A percentile compares a stretch with the other conserved stretches of the same genome.
Evolutionary conservation across 2,329 filamentous ascomycete species (phyloP).

Genomic region (Ploettnerulaceae sp.): DNA sequence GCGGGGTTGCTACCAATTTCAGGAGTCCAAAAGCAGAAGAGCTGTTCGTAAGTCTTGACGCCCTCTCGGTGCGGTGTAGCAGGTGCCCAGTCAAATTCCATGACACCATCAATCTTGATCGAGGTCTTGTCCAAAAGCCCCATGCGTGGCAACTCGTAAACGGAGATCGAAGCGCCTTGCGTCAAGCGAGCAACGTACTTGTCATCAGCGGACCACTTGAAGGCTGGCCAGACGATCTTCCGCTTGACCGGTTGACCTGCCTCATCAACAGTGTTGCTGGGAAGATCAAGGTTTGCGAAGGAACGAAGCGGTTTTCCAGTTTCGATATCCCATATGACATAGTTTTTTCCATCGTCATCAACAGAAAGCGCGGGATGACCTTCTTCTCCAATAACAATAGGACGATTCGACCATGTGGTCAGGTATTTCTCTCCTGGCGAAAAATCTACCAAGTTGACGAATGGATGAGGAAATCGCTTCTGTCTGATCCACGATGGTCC

Average conservation of each 20-base stretch:
- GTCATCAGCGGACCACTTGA: constrained; percentile 98
- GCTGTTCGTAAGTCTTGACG: constrained; percentile 87
- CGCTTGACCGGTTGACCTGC: constrained; percentile 69
- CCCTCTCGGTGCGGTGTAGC: constrained; percentile 75
- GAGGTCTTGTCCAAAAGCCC: constrained; percentile 83
- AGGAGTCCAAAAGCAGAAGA: constrained; percentile 98
- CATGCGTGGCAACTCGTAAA: constrained; percentile 88
- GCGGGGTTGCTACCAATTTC: constrained; percentile 97
- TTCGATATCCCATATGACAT: constrained; percentile 95
- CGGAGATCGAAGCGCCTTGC: constrained; percentile 80
- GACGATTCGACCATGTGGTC: constrained; percentile 93
- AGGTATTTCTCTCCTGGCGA: constrained; percentile 90
- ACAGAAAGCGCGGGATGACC: constrained; percentile 77
- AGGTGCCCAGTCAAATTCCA: constrained; percentile 98
- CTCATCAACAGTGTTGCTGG: constrained; percentile 54
- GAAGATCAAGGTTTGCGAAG: constrained; percentile 83
- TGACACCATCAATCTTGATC: constrained; percentile 93
- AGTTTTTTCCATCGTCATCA: constrained; percentile 98
- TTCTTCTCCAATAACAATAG: constrained; percentile 85
- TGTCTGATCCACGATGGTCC: constrained; percentile 84
- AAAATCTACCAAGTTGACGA: constrained; percentile 93
- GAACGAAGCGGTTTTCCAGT: constrained; percentile 87
- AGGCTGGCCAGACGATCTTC: constrained; percentile 96
- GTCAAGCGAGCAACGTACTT: constrained; percentile 93
- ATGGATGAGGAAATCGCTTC: constrained; percentile 90